Conservation (phyloP, 2,329 filamentous ascomycete genomes). For the Epichloe scottii region DNA sequence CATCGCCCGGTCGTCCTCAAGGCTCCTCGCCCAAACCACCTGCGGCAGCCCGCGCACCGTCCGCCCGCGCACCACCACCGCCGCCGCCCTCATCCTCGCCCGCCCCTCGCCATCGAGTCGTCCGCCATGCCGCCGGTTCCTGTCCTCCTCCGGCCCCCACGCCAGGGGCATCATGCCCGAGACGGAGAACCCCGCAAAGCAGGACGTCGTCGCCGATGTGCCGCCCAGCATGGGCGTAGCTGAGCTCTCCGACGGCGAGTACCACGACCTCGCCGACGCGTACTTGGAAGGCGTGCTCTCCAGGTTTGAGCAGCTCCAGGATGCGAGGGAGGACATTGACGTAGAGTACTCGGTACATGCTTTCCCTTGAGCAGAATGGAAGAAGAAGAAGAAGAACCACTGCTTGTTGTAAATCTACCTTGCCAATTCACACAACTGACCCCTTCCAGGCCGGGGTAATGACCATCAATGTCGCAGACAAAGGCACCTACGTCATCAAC, state of each 20-base stretch:
- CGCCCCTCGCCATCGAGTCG: not conserved
- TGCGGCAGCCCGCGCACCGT: conserved; percentile 14
- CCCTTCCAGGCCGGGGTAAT: conserved; percentile 65
- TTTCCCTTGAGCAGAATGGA: not conserved
- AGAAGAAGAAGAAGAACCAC: conserved; percentile 4
- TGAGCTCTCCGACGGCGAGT: conserved; percentile 56
- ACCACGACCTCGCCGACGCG: conserved; percentile 63
- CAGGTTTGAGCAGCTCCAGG: conserved; percentile 61
- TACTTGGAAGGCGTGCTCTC: conserved; percentile 51
- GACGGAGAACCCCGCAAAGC: conserved; percentile 38
- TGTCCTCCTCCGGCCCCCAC: conserved; percentile 18
- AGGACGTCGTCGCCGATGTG: conserved; percentile 24
- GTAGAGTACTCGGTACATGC: conserved; percentile 73
- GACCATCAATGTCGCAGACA: conserved; percentile 54
- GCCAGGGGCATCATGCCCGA: conserved; percentile 46
- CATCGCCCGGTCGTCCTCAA: conserved; percentile 26
- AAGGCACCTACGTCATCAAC: conserved; percentile 87
- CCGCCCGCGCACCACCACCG: conserved; percentile 10
- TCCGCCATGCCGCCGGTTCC: conserved; percentile 10
- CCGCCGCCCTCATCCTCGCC: not conserved
- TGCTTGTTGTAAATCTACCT: not conserved
- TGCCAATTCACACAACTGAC: too few relatives aligned
- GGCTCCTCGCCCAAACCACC: conserved; percentile 23
- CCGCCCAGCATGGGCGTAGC: conserved; percentile 37
- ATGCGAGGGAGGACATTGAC: conserved; percentile 64